Evolutionary conservation across 2,329 filamentous ascomycete genomes (phyloP).

Genomic region (Colletotrichum phormii): DNA sequence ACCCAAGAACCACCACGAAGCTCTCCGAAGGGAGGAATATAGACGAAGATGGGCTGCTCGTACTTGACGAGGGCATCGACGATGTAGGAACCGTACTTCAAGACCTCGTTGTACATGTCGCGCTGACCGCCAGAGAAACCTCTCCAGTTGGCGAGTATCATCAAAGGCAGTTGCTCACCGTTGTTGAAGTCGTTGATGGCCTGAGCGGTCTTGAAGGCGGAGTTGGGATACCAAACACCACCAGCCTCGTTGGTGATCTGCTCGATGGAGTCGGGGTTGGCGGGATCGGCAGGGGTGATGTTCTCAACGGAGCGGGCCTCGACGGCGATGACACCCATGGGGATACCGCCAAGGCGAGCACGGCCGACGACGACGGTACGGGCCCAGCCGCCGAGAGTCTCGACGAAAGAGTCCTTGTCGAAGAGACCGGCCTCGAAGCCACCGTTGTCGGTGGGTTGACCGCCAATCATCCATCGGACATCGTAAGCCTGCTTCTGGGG

Average conservation of each 20-base stretch:
- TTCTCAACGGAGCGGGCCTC: constrained; percentile 98
- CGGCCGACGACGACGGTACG: constrained; percentile 96
- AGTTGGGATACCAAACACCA: constrained; percentile 99
- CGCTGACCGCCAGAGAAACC: constrained; percentile 99
- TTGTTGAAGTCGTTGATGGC: constrained; percentile 99
- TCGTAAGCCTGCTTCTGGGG: constrained; percentile 89
- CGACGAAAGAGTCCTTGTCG: constrained; percentile 96
- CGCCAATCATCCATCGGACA: constrained; percentile 91
- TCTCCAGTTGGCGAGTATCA: constrained; percentile 99
- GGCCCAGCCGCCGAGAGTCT: constrained; percentile 96
- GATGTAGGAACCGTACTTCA: constrained; percentile 99
- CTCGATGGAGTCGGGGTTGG: constrained; percentile 98
- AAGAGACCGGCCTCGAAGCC: constrained; percentile 89
- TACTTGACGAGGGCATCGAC: constrained; percentile 98
- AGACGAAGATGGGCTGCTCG: constrained; percentile 98
- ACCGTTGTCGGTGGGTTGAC: constrained; percentile 84
- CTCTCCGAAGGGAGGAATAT: constrained; percentile 96
- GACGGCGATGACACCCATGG: constrained; percentile 97
- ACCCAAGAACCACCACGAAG: constrained; percentile 99
- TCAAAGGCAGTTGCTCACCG: constrained; percentile 95
- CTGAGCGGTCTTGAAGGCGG: constrained; percentile 99
- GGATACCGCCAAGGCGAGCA: constrained; percentile 95
- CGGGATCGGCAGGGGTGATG: constrained; percentile 93
- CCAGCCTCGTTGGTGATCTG: constrained; percentile 94
- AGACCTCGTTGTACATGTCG: constrained; percentile 99